Evolutionary conservation across 2,329 filamentous ascomycete species (phyloP).

Genomic region (Graphiopsis chlorocephala): DNA sequence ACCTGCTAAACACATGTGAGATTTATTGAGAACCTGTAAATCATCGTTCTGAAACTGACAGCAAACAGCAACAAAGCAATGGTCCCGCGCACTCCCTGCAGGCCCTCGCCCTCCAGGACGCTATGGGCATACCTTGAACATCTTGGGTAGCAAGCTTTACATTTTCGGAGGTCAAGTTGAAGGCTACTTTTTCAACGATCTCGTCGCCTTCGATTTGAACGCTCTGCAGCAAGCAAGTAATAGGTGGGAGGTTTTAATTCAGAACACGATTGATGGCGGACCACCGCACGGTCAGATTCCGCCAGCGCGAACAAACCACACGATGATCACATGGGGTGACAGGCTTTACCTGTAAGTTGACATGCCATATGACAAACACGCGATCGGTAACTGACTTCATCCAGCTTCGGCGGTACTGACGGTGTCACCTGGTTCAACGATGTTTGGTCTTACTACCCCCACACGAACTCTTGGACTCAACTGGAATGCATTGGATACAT

Average conservation of each 20-base stretch:
- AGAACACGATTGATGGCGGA: constrained; percentile 64
- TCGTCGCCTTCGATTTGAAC: constrained; percentile 93
- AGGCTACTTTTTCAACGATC: constrained; percentile 95
- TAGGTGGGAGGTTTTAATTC: constrained; percentile 89
- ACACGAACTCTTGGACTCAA: constrained; percentile 77
- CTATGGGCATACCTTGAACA: constrained; percentile 95
- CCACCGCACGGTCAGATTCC: constrained; percentile 66
- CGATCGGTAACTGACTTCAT: constrained; percentile 43
- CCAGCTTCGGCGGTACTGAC: constrained; percentile 89
- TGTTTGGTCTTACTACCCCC: constrained; percentile 92
- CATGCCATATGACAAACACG: constrained; percentile 53
- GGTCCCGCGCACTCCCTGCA: constrained; percentile 88
- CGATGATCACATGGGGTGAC: constrained; percentile 86
- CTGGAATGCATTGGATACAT: constrained; percentile 98
- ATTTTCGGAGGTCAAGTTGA: constrained; percentile 98
- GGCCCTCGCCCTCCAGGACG: constrained; percentile 82
- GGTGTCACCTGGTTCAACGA: constrained; percentile 98
- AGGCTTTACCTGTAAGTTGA: constrained; percentile 68
- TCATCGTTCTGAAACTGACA: constrained; percentile 29
- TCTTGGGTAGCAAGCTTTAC: constrained; percentile 93
- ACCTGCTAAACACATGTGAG: constrained; percentile 96
- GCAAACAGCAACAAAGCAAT: constrained; percentile 82
- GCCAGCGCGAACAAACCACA: constrained; percentile 90
- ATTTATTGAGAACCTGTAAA: constrained; percentile 23
- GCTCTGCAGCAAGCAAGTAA: constrained; percentile 88